phyloP scores from a whole-genome alignment of 192 early-diverging fungal species.

The Mortierella antarctica region DNA sequence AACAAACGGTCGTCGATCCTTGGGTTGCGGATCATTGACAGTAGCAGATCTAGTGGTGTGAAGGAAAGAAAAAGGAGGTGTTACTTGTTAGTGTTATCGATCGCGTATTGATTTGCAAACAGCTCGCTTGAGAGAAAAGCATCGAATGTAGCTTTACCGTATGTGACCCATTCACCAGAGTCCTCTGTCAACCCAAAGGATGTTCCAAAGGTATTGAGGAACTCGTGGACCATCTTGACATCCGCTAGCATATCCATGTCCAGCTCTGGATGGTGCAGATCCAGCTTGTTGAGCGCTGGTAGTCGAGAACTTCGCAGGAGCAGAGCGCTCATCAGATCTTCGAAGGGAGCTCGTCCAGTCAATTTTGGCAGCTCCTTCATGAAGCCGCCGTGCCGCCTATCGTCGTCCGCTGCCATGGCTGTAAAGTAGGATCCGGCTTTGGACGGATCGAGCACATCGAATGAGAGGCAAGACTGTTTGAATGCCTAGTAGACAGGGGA shows the following conservation, averaged over 20 bases:
- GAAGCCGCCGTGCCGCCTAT: constrained; percentile 16
- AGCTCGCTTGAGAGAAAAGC: background rate
- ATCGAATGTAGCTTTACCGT: constrained; percentile 16
- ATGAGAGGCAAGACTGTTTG: constrained; percentile 46
- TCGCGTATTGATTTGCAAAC: too few relatives aligned
- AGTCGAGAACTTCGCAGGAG: constrained; percentile 31
- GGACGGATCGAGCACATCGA: constrained; percentile 34
- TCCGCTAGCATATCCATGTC: constrained; percentile 52
- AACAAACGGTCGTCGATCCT: constrained; percentile 32
- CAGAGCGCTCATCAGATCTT: constrained; percentile 38
- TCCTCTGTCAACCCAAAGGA: constrained; percentile 41
- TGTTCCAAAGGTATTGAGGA: constrained; percentile 47
- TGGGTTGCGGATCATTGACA: constrained; percentile 44
- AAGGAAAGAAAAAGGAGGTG: background rate
- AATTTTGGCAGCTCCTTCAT: constrained; percentile 41
- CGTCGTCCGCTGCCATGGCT: constrained; percentile 27
- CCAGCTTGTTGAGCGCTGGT: constrained; percentile 26
- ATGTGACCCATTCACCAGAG: constrained; percentile 48
- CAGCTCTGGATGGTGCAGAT: constrained; percentile 27
- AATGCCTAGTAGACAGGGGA: constrained; percentile 6
- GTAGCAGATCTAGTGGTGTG: constrained; percentile 16
- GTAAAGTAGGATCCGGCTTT: constrained; percentile 27
- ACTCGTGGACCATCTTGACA: constrained; percentile 51
- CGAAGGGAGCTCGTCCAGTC: constrained; percentile 42
- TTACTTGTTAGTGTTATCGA: background rate